These are phyloP conservation scores for Penicillium aurantiogriseum DNA, from an alignment of 2,329 filamentous ascomycete species.

Conservation along the genomic window DNA sequence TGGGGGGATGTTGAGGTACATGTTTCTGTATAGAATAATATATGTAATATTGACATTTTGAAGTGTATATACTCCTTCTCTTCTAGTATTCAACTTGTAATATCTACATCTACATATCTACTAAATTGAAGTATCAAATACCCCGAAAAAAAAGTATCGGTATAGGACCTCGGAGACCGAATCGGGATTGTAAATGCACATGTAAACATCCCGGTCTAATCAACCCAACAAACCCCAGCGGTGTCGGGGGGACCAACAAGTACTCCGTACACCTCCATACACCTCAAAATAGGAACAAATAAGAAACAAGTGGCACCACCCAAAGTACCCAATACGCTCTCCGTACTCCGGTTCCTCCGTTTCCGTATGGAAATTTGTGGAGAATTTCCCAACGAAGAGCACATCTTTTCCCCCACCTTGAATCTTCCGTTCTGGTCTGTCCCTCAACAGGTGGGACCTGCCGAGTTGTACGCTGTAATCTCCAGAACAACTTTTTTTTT, in stretches of 20 bases:
- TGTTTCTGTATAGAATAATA: background rate
- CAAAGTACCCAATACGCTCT: constrained; percentile 1
- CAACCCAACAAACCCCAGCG: constrained; percentile 11
- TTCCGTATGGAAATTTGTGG: background rate
- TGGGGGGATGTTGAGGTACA: background rate
- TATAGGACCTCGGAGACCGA: background rate
- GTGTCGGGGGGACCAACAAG: background rate
- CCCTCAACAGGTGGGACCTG: constrained; percentile 23
- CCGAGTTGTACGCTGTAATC: constrained; percentile 30
- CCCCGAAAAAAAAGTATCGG: background rate
- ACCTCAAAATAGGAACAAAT: background rate
- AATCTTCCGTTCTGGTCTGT: constrained; percentile 11
- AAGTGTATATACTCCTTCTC: no score
- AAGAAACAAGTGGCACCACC: background rate
- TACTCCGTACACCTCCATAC: background rate
- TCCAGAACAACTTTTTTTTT: constrained; percentile 28
- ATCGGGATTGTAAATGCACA: background rate
- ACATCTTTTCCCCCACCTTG: background rate
- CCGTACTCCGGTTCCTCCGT: no score
- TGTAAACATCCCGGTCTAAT: background rate
- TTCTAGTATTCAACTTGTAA: background rate
- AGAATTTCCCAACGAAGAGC: constrained; percentile 14
- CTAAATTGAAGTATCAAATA: background rate
- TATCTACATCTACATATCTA: background rate
- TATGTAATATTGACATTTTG: background rate